Conservation (phyloP, 768 basidiomycete genomes). For the Kwoniella botswanensis region DNA sequence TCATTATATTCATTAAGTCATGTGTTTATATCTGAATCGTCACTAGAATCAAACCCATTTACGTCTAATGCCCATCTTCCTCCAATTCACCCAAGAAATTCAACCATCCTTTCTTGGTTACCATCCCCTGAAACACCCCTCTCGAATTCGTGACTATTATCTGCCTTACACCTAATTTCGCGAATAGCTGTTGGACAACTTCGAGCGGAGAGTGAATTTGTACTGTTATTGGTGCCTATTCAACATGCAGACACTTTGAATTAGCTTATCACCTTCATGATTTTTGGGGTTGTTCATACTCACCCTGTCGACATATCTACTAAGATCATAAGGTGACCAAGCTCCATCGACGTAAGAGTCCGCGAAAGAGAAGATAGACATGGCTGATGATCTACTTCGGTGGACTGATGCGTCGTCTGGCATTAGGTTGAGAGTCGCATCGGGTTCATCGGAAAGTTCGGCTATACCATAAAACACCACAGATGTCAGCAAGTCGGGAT, state of each 20-base stretch:
- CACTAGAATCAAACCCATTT: background rate
- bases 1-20: background rate
- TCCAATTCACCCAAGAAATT: constrained; percentile 77
- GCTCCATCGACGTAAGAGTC: constrained; percentile 33
- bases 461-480: constrained; percentile 21
- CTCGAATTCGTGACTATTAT: constrained; percentile 81
- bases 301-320: constrained; percentile 88
- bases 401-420: constrained; percentile 35
- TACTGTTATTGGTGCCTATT: constrained; percentile 82
- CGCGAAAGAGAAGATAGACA: constrained; percentile 48
- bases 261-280: no score
- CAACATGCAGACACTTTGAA: no score
- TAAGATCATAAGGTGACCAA: constrained; percentile 67
- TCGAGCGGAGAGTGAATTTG: constrained; percentile 85
- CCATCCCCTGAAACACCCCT: constrained; percentile 84
- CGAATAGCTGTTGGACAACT: constrained; percentile 89
- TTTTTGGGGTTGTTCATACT: constrained; percentile 22
- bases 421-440: constrained; percentile 70
- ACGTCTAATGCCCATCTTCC: constrained; percentile 23
- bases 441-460: constrained; percentile 69
- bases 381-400: constrained; percentile 30
- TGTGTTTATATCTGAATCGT: background rate
- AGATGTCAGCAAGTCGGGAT: background rate
- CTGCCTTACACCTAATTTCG: constrained; percentile 89
- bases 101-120: constrained; percentile 94